Percentiles rank a stretch among this genome's conserved stretches.
These are phyloP conservation scores for Trypanosoma platydactyli DNA, from an alignment of 208 protist genomes.

Conservation along the genomic window DNA sequence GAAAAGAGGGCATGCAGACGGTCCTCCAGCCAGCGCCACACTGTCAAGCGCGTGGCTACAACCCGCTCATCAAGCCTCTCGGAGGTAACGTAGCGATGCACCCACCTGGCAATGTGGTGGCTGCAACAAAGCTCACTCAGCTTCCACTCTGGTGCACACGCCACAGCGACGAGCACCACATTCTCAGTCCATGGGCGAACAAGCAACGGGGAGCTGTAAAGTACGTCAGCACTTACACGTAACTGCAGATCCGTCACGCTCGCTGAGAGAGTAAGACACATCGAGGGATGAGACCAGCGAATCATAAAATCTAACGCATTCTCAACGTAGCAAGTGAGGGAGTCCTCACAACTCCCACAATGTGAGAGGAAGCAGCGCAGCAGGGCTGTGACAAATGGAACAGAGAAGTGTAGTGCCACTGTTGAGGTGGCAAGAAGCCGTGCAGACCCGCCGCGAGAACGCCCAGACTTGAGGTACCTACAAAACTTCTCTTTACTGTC, in stretches of 20 bases:
- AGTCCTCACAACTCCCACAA: background rate
- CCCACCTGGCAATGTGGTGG: slow-evolving; percentile 1
- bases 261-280: slow-evolving; percentile 1
- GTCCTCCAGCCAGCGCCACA: slow-evolving; percentile 6
- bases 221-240: background rate
- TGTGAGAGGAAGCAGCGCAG: slow-evolving; percentile 1
- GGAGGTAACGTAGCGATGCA: background rate
- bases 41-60: background rate
- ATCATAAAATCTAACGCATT: slow-evolving; percentile 2
- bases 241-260: background rate
- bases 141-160: slow-evolving; percentile 10
- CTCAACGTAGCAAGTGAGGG: background rate
- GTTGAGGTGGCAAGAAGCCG: slow-evolving; percentile 12
- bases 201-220: slow-evolving; percentile 13
- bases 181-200: slow-evolving; percentile 5
- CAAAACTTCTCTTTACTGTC: background rate
- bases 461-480: background rate
- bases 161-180: slow-evolving; percentile 2
- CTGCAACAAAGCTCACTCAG: slow-evolving; percentile 2
- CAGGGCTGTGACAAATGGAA: slow-evolving; percentile 4
- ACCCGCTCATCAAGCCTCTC: background rate
- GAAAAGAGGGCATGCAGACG: background rate
- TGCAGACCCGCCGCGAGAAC: background rate
- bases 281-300: slow-evolving; percentile 8
- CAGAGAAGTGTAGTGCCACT: background rate